Percentiles rank a stretch among this genome's conserved stretches.
Conservation (phyloP, 495 filamentous ascomycete genomes). For the Penicillium paxilli region DNA sequence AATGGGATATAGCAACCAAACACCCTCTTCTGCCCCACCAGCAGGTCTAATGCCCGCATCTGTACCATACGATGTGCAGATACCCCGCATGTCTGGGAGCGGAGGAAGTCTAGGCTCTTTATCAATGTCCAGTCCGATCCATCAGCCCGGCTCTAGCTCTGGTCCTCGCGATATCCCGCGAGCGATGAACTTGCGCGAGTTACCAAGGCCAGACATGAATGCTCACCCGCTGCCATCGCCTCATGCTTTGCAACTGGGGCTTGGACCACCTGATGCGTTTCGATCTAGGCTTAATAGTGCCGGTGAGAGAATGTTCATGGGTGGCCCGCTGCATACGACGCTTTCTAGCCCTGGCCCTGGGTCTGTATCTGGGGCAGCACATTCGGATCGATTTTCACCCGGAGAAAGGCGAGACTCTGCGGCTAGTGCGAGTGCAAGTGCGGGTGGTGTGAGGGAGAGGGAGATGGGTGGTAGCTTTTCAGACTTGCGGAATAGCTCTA, state of each 20-base stretch:
- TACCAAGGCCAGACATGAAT: constrained; percentile 35
- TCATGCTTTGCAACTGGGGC: constrained; percentile 32
- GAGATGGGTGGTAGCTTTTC: not conserved
- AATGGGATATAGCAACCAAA: not conserved
- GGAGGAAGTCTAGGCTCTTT: not conserved
- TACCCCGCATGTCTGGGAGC: not conserved
- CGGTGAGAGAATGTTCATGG: constrained; percentile 9
- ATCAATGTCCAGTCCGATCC: not conserved
- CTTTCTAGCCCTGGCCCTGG: constrained; percentile 5
- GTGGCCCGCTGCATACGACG: too few species aligned
- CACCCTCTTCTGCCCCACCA: constrained; percentile 9
- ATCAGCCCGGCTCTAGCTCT: not conserved
- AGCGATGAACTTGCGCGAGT: constrained; percentile 31
- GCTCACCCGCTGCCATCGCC: constrained; percentile 37
- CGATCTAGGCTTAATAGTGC: constrained; percentile 21
- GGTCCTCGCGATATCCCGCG: constrained; percentile 27
- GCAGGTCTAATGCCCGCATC: constrained; percentile 1
- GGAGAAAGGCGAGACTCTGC: constrained; percentile 28
- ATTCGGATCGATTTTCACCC: constrained; percentile 31
- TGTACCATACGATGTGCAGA: constrained; percentile 11
- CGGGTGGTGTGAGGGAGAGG: not conserved
- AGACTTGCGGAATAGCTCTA: not conserved
- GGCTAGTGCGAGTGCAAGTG: not conserved
- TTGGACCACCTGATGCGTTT: constrained; percentile 32
- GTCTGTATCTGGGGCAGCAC: constrained; percentile 5